Percentiles rank a stretch among this genome's conserved stretches.
phyloP scores from a whole-genome alignment of 2,329 filamentous ascomycete species.

The Beauveria sp. region DNA sequence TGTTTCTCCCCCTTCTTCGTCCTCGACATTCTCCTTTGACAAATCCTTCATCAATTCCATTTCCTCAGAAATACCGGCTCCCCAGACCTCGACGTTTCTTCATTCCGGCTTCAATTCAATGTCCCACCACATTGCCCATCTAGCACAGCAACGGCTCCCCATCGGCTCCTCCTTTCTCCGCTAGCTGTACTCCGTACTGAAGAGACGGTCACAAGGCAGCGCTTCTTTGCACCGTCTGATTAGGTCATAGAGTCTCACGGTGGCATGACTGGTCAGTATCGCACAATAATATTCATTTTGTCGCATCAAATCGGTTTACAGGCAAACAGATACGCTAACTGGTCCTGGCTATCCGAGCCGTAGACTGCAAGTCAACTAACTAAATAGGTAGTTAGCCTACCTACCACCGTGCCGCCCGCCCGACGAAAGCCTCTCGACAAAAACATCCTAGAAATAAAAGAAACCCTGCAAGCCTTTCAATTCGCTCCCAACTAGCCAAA shows the following conservation, averaged over 20 bases:
- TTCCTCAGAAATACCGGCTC: neutral
- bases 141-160: no score
- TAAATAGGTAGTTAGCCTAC: neutral
- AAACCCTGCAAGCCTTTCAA: neutral
- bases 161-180: neutral
- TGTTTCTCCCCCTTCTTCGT: neutral
- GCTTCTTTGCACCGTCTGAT: neutral
- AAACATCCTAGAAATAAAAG: neutral
- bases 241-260: neutral
- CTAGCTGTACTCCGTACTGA: no score
- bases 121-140: neutral
- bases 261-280: neutral
- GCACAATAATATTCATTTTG: neutral
- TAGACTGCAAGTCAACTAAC: no score
- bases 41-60: neutral
- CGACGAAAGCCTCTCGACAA: neutral
- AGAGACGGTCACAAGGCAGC: neutral
- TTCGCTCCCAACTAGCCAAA: neutral
- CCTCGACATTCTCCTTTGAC: neutral
- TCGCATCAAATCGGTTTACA: neutral
- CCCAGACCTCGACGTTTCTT: no score
- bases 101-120: no score
- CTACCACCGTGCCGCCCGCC: no score
- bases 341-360: neutral
- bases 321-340: neutral